Evolutionary conservation across 108 stramenopile species (phyloP).

Genomic region (Hondaea fermentalgiana): DNA sequence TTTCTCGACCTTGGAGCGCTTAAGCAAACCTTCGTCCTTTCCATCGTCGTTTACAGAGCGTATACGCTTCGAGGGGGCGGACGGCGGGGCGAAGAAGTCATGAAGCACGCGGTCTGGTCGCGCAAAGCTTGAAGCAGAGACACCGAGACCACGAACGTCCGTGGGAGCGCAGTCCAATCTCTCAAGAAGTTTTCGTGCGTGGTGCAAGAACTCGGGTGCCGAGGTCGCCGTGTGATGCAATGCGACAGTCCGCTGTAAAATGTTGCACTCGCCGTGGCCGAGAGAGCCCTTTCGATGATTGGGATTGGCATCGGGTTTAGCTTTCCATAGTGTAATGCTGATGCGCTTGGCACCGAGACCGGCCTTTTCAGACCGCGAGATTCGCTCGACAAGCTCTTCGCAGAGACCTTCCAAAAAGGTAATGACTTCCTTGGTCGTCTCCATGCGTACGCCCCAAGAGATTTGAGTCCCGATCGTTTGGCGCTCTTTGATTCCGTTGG

Average conservation of each 20-base stretch:
- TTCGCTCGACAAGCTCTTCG: not conserved
- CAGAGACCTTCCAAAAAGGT: not conserved
- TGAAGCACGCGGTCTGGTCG: not conserved
- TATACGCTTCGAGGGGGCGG: not conserved
- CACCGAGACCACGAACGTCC: not conserved
- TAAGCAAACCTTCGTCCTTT: no score
- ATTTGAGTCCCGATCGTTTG: not conserved
- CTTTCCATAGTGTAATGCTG: not conserved
- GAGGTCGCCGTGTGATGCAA: not conserved
- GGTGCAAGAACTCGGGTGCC: not conserved
- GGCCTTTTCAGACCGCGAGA: not conserved
- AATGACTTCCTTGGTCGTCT: not conserved
- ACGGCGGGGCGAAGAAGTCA: not conserved
- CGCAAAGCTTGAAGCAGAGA: not conserved
- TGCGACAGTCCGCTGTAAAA: not conserved
- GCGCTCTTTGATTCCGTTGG: not conserved
- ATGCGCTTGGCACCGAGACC: not conserved
- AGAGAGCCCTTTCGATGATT: not conserved
- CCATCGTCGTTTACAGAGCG: no score
- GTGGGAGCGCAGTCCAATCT: not conserved
- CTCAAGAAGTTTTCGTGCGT: not conserved
- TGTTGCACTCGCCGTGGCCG: not conserved
- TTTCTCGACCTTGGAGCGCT: no score
- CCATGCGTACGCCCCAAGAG: constrained; percentile 5
- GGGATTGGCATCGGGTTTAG: not conserved